Conservation (phyloP, 2,329 filamentous ascomycete genomes). For the Juglanconis sp. region DNA sequence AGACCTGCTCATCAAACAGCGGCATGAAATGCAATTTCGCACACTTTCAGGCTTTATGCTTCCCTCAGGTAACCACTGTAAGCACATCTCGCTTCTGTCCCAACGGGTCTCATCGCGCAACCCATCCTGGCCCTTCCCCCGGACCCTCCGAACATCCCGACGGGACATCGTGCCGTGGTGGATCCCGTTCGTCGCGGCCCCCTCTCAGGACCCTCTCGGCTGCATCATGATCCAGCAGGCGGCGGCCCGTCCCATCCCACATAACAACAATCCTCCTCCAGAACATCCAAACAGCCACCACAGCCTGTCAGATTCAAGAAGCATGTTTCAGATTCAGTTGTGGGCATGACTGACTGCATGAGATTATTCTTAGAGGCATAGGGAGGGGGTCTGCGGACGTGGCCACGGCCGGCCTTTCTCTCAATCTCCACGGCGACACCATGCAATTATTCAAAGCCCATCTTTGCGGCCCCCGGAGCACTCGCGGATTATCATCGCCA, state of each 20-base stretch:
- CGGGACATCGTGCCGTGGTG: not conserved
- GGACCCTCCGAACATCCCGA: not conserved
- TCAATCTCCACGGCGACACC: not conserved
- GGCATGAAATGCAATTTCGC: slow-evolving; percentile 3
- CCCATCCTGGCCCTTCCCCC: not conserved
- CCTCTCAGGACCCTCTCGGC: not conserved
- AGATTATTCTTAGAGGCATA: not conserved
- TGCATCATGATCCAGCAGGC: not conserved
- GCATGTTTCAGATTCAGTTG: not conserved
- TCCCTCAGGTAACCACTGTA: not conserved
- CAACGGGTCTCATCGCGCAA: not conserved
- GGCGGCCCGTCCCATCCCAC: not conserved
- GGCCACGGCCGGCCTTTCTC: not conserved
- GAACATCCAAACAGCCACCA: not conserved
- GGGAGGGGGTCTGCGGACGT: not conserved
- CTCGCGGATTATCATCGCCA: no score
- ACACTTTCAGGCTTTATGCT: not conserved
- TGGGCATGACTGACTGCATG: not conserved
- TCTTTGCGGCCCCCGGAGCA: not conserved
- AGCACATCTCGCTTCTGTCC: not conserved
- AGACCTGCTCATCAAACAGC: not conserved
- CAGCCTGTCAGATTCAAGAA: not conserved
- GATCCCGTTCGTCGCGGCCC: not conserved
- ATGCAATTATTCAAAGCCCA: not conserved
- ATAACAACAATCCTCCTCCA: not conserved